Base-by-base conservation (phyloP, 805 yeast genomes). In the Nakazawaea ambrosiae region DNA sequence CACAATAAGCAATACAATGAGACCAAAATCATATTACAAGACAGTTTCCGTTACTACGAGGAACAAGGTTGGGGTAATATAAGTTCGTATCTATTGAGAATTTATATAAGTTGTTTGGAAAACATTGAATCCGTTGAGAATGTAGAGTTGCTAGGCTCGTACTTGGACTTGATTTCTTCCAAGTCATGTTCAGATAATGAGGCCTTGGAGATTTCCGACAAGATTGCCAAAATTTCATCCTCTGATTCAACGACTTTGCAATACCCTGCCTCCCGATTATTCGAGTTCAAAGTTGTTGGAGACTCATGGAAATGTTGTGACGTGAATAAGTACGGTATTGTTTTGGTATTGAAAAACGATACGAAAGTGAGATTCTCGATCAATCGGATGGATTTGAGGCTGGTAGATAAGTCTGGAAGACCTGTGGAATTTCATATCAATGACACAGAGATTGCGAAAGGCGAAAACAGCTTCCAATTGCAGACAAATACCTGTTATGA, bases 51-150 rank as follows among this genome's bases (percentile, higher is more conserved):
- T 27, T 75, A 75, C 39, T 88, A 83, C 49, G 68, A 72, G 6
- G 58, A 67, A 15, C 74, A 78, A 33, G 86, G 88, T 1, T 89
- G 97, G 97, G 72, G 72, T 35, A 56, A 62, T 31, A 74, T 87
- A 50, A 84, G 94, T 1, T 68, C 75, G 5, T 58, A 70, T n/a
- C 57, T 90, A 14, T 63, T 86, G 27, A 76, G 75, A 46, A 63
- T 79, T 1, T 87, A 80, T 50, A 68, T 84, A 20, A 75, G 76
- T 27, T 86, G 95, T 48, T 63, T 88, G 26, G 74, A 73, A 43
- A 60, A 70, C 20, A 45, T 47, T 31, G 46, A 47, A 42, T 40
- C 36, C 0, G 45, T 44, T 26, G 49, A 43, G 9, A 43, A 37
- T 12, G 45, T 20, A 45, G 34, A 60, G n/a, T 45, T 71, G 7